phyloP scores from a whole-genome alignment of 768 basidiomycete species.

The Lyophyllum decastes region DNA sequence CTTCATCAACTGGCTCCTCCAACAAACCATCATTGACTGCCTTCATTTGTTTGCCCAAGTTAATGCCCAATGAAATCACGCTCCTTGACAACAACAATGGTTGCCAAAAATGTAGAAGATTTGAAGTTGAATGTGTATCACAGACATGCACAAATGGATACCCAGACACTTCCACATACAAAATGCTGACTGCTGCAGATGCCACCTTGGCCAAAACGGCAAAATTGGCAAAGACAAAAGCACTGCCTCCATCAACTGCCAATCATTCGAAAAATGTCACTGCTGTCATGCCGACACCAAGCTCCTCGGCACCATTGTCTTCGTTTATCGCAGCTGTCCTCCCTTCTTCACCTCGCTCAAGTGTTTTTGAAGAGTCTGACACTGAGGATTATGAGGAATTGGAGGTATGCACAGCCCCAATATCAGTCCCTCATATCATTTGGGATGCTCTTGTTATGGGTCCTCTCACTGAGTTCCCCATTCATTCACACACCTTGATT shows the following conservation, averaged over 20 bases:
- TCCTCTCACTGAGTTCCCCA: not conserved
- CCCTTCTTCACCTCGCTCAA: not conserved
- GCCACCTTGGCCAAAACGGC: not conserved
- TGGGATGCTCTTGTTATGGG: not conserved
- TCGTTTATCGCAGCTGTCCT: conserved; percentile 20
- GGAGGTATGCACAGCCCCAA: not conserved
- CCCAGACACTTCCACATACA: conserved; percentile 9
- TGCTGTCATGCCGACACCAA: not conserved
- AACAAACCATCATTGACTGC: too few species aligned
- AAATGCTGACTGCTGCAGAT: conserved; percentile 9
- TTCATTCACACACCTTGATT: conserved; percentile 21
- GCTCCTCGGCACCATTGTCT: conserved; percentile 5
- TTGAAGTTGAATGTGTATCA: too few species aligned
- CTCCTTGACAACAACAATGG: too few species aligned
- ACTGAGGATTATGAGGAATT: not conserved
- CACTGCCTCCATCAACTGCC: not conserved
- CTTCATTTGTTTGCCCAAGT: too few species aligned
- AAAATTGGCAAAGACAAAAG: not conserved
- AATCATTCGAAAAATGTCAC: conserved; percentile 1
- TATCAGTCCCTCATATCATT: not conserved
- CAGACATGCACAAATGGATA: too few species aligned
- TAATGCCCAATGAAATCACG: too few species aligned
- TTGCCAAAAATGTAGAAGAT: too few species aligned
- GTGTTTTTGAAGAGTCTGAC: not conserved
- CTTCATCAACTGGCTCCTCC: not conserved